Conservation (phyloP, 805 yeast species). For the Yarrowia sp. region DNA sequence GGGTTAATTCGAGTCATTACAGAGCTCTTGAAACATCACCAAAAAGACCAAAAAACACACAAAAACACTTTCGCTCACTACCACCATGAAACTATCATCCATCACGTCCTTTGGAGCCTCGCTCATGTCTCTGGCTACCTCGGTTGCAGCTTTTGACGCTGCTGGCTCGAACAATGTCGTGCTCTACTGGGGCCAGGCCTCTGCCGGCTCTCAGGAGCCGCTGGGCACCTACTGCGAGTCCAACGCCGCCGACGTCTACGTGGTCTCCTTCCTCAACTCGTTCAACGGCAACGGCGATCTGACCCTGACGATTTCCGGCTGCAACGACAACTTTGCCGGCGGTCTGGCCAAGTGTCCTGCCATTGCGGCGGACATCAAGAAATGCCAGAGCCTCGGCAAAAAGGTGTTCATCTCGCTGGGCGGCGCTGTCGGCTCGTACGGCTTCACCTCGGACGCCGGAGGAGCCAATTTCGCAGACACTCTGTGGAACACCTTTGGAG, state of each 20-base stretch:
- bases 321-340: constrained; percentile 31
- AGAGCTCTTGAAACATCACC: too few relatives aligned
- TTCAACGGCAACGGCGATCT: constrained; percentile 53
- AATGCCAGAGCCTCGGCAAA: constrained; percentile 77
- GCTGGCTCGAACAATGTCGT: constrained; percentile 64
- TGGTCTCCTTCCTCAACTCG: constrained; percentile 71
- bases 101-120: constrained; percentile 6
- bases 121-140: constrained; percentile 22
- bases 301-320: constrained; percentile 30
- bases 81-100: too few relatives aligned
- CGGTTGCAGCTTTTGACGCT: constrained; percentile 43
- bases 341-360: constrained; percentile 51
- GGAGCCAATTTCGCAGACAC: constrained; percentile 57
- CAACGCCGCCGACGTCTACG: constrained; percentile 64
- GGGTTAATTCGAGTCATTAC: too few relatives aligned
- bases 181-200: constrained; percentile 85
- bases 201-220: constrained; percentile 61
- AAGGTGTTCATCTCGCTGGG: constrained; percentile 72
- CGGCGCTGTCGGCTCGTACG: constrained; percentile 62
- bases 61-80: too few relatives aligned
- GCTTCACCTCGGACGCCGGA: constrained; percentile 55
- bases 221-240: constrained; percentile 68
- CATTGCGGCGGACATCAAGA: constrained; percentile 65
- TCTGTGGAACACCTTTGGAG: constrained; percentile 60
- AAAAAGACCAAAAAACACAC: too few relatives aligned